Evolutionary conservation across 2,329 filamentous ascomycete genomes (phyloP), one percentile per base, ranked within the genome.

Genomic region (Cladophialophora exuberans): DNA sequence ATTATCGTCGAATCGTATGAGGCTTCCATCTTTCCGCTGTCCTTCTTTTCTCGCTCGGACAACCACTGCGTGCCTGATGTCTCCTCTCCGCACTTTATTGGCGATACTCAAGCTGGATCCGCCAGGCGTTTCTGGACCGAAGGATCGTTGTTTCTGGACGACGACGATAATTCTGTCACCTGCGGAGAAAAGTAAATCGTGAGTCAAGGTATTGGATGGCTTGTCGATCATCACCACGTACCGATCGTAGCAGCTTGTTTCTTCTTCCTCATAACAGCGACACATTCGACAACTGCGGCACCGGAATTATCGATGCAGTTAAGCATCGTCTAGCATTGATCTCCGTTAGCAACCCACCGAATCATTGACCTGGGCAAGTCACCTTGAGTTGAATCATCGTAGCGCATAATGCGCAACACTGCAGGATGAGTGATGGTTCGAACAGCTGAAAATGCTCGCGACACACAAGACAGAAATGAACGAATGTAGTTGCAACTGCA

Each of bases 301-400:
- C 94, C 94, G 63, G 94, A 97, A 81, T 97, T 99, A 87, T 99
- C 94, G 84, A 99, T 97, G 86, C 94, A 97, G 78, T 94, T 97
- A 68, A 99, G 84, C 84, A 99, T 90, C 72, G 92, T 89, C 94
- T 97, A 65, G 28, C 36, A 2, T 39, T 7, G 23, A 31, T 28
- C 38, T 20, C n/a, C 23, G 20, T 49, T 25, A 49, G 46, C 33
- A 26, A 11, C n/a, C 18, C 15, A 38, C 15, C 23, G n/a, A 6
- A 17, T 23, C 23, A 28, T 28, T 28, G 6, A 20, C 17, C 33
- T 3, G 17, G 33, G 2, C 10, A 9, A n/a, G 6, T 33, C 49
- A 74, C 89, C 86, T 93, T 93, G 81, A 94, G 76, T 83, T 94
- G 90, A 76, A 96, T 95, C 90, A 96, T 97, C 65, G 75, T 87